These are phyloP conservation scores for Sanguinoderma infundibulare DNA, from an alignment of 1,284 basidiomycete genomes.

Conservation along the genomic window DNA sequence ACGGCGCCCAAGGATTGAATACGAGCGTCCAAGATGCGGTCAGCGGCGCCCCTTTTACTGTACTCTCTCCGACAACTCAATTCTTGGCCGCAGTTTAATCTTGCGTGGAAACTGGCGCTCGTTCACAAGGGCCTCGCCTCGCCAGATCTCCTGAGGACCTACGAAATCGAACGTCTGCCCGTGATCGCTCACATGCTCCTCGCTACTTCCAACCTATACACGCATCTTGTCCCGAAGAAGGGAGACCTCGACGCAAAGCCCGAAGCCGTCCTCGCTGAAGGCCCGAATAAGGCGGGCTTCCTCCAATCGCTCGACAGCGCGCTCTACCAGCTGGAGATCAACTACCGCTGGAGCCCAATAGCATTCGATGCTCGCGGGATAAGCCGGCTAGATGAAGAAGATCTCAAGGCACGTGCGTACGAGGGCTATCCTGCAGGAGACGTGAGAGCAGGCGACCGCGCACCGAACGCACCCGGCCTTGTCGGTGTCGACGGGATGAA, in stretches of 20 bases:
- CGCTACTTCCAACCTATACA: conserved; percentile 17
- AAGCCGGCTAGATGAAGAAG: conserved; percentile 3
- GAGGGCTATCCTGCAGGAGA: conserved; percentile 20
- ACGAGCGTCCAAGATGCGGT: conserved; percentile 33
- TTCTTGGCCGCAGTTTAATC: conserved; percentile 30
- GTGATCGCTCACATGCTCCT: conserved; percentile 34
- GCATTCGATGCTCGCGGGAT: conserved; percentile 42
- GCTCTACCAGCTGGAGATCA: too few relatives aligned
- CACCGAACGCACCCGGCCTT: conserved; percentile 47
- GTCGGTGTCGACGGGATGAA: conserved; percentile 13
- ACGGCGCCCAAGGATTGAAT: conserved; percentile 37
- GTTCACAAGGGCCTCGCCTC: conserved; percentile 33
- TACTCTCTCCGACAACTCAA: not conserved
- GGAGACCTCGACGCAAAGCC: conserved; percentile 2
- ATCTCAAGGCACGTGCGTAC: conserved; percentile 12
- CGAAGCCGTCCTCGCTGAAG: conserved; percentile 14
- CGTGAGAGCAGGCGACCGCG: conserved; percentile 47
- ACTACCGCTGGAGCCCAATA: conserved; percentile 51
- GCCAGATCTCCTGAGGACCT: conserved; percentile 28
- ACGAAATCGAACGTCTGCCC: conserved; percentile 33
- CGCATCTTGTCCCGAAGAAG: not conserved
- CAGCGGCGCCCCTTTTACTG: not conserved
- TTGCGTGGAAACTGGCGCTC: conserved; percentile 39
- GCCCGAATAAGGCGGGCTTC: not conserved
- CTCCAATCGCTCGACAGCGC: conserved; percentile 46